Evolutionary conservation across 1,139 yeast species (phyloP).

Genomic region (Scheffersomyces quercinus): DNA sequence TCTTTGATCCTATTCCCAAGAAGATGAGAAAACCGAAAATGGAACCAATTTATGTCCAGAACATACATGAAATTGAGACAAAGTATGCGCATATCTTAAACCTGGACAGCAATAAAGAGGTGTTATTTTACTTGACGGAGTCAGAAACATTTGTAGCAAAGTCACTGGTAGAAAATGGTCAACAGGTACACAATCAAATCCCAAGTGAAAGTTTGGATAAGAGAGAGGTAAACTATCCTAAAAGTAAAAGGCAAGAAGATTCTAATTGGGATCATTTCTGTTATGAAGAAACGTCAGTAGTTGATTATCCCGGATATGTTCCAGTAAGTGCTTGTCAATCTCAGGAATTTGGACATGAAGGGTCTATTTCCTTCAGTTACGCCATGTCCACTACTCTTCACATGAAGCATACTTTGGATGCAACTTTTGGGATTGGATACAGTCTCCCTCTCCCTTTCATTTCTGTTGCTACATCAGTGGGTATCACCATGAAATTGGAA

Average conservation of each 20-base stretch:
- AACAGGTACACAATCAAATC: background rate
- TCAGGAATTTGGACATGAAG: conserved; percentile 20
- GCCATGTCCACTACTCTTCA: conserved; percentile 1
- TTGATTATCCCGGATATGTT: conserved; percentile 19
- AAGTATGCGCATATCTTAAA: background rate
- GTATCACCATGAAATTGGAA: conserved; percentile 3
- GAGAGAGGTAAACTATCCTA: background rate
- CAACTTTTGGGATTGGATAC: background rate
- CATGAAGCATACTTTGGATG: background rate
- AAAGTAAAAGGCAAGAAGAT: background rate
- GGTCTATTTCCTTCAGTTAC: conserved; percentile 17
- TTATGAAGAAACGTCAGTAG: conserved; percentile 5
- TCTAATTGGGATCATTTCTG: conserved; percentile 20
- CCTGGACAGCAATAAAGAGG: conserved; percentile 1
- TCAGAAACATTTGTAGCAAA: conserved; percentile 5
- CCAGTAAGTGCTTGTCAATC: conserved; percentile 28
- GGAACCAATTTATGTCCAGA: background rate
- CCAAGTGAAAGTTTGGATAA: background rate
- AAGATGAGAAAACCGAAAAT: background rate
- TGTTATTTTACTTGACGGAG: conserved; percentile 5
- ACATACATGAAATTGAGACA: background rate
- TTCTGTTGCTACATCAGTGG: conserved; percentile 9
- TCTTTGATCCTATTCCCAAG: background rate
- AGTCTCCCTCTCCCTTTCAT: background rate
- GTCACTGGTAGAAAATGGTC: background rate